Evolutionary conservation across 2,329 filamentous ascomycete species (phyloP), one percentile per base, ranked within the genome.

Genomic region (Aspergillus cejpii): DNA sequence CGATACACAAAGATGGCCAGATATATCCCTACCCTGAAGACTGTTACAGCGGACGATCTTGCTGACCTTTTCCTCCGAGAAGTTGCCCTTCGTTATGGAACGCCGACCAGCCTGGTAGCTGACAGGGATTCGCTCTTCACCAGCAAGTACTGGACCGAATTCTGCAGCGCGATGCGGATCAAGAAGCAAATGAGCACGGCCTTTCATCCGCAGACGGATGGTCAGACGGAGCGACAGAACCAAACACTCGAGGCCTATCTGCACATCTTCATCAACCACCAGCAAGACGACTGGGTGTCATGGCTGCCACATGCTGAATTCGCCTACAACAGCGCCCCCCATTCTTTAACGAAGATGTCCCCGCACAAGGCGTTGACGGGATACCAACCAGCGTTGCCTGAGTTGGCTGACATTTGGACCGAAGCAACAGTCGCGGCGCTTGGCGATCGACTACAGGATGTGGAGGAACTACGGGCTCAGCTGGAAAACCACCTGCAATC

Each of bases 191-290:
- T n/a, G n/a, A n/a, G n/a, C n/a, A n/a, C n/a, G n/a, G n/a, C n/a
- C n/a, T n/a, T n/a, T n/a, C n/a, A n/a, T n/a, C n/a, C n/a, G n/a
- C n/a, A n/a, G n/a, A n/a, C n/a, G n/a, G n/a, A n/a, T n/a, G n/a
- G n/a, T n/a, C 15, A 49, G 27, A 49, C 10, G 12, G 10, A 49
- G 36, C 0, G 11, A 39, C 24, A 15, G 3, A 49, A 49, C 17
- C 15, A 49, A 23, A 46, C n/a, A 0, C 2, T 50, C 1, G 24
- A 50, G 37, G n/a, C 48, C 15, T 48, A 50, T n/a, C n/a, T 50
- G 37, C 31, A 19, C 19, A 17, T 41, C n/a, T 48, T 43, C 24
- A 19, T 50, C 0, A 48, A 45, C 8, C 48, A 50, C 12, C 1
- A 50, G 10, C n/a, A 50, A 11, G 33, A 50, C 27, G 7, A 49